phyloP scores from a whole-genome alignment of 345 rosid species.

The Pistacia integerrima region DNA sequence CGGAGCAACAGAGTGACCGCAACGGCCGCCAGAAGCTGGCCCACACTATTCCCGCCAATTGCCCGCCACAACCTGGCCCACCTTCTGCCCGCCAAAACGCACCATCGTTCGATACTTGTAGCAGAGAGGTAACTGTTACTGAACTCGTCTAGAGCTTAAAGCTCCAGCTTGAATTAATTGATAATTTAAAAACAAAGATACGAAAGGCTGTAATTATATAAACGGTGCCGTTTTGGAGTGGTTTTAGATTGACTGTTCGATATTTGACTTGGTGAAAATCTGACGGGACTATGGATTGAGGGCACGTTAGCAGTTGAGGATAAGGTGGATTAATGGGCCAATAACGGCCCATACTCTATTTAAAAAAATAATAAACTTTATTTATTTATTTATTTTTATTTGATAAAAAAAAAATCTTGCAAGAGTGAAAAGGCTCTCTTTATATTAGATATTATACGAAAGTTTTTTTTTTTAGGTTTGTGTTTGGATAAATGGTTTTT shows the following conservation, averaged over 20 bases:
- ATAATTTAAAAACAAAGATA: too few relatives aligned
- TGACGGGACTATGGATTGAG: neutral
- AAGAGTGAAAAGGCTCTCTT: too few relatives aligned
- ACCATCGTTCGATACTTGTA: constrained; percentile 32
- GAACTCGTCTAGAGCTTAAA: neutral
- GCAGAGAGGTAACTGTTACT: neutral
- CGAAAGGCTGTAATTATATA: neutral
- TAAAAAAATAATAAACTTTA: too few relatives aligned
- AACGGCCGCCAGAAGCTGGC: constrained; percentile 68
- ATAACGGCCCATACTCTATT: too few relatives aligned
- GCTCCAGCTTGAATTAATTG: neutral
- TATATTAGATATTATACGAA: too few relatives aligned
- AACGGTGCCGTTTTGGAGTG: neutral
- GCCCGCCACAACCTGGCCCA: constrained; percentile 53
- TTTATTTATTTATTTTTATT: too few relatives aligned
- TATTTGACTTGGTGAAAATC: too few relatives aligned
- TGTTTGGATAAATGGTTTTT: too few relatives aligned
- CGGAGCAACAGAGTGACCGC: constrained; percentile 81
- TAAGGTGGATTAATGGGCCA: constrained; percentile 19
- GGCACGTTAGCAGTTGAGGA: constrained; percentile 26
- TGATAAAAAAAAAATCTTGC: too few relatives aligned
- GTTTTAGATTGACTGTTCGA: neutral
- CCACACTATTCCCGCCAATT: constrained; percentile 71
- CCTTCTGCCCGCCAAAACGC: constrained; percentile 70
- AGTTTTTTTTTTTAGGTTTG: too few relatives aligned